A percentile compares a stretch with the other conserved stretches of the same genome.
These are phyloP conservation scores for Lactarius tabidus DNA, from an alignment of 768 basidiomycete genomes.

Conservation along the genomic window DNA sequence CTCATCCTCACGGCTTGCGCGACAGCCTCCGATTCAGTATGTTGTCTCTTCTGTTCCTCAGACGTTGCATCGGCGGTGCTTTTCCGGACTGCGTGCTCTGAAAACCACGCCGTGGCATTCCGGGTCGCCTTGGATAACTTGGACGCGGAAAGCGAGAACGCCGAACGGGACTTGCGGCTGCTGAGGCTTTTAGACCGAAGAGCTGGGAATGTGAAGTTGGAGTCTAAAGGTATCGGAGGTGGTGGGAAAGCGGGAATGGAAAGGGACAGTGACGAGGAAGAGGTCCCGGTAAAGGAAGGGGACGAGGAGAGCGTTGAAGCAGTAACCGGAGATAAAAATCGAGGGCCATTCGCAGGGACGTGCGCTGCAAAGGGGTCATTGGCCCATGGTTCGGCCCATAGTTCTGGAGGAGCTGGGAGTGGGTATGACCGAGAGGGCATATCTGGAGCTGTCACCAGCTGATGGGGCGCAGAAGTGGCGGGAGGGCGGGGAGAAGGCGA, in stretches of 20 bases:
- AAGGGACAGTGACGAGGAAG: neutral
- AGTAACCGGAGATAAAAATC: neutral
- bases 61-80: neutral
- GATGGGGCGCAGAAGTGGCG: neutral
- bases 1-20: neutral
- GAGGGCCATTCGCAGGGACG: too few species aligned
- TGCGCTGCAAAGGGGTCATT: neutral
- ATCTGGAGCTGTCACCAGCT: neutral
- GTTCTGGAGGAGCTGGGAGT: neutral
- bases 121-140: conserved; percentile 2
- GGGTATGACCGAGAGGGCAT: neutral
- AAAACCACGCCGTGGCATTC: neutral
- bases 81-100: neutral
- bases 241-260: neutral
- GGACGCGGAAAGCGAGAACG: neutral
- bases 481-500: neutral
- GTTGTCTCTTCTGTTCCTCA: neutral
- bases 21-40: neutral
- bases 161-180: conserved; percentile 3
- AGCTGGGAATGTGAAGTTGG: neutral
- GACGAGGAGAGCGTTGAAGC: neutral
- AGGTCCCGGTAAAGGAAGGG: neutral
- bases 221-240: neutral
- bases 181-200: neutral
- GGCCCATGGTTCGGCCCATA: neutral